A percentile compares a stretch with the other conserved stretches of the same genome.
These are phyloP conservation scores for Pythium graminicola DNA, from an alignment of 352 stramenopile genomes.

Conservation along the genomic window DNA sequence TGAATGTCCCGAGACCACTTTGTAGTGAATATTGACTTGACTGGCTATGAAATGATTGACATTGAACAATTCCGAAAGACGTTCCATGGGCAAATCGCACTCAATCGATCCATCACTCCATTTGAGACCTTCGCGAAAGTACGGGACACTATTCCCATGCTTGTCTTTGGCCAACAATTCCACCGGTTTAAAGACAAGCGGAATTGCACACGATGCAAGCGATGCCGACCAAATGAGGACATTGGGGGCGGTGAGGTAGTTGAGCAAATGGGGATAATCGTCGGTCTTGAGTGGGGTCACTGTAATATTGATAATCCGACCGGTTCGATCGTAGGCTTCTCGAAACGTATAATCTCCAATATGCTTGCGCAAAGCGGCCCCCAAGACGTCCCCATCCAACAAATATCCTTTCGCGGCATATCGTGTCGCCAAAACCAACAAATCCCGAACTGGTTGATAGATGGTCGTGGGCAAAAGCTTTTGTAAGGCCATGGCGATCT, in stretches of 20 bases:
- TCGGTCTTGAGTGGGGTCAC: constrained; percentile 88
- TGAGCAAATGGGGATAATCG: constrained; percentile 95
- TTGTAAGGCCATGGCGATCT: constrained; percentile 37
- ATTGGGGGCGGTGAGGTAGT: constrained; percentile 61
- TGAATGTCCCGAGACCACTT: constrained; percentile 59
- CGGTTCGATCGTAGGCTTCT: constrained; percentile 97
- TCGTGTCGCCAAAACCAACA: constrained; percentile 48
- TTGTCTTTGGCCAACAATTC: constrained; percentile 75
- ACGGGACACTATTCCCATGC: constrained; percentile 81
- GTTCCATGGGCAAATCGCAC: constrained; percentile 89
- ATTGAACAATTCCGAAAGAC: constrained; percentile 92
- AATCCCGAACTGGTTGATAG: constrained; percentile 42
- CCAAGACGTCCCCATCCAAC: constrained; percentile 60
- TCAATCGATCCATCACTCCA: constrained; percentile 92
- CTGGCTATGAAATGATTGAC: constrained; percentile 99
- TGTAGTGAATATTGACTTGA: constrained; percentile 86
- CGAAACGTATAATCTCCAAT: constrained; percentile 98
- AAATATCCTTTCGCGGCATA: constrained; percentile 69
- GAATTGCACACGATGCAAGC: constrained; percentile 84
- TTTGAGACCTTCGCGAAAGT: constrained; percentile 88
- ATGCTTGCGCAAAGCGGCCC: constrained; percentile 71
- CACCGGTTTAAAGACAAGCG: constrained; percentile 89
- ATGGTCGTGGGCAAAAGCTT: constrained; percentile 37
- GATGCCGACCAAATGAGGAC: constrained; percentile 90
- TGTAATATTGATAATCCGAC: constrained; percentile 98